A percentile compares a stretch with the other conserved stretches of the same genome.
Evolutionary conservation across 2,329 filamentous ascomycete species (phyloP).

Genomic region (Aspergillus vadensis): DNA sequence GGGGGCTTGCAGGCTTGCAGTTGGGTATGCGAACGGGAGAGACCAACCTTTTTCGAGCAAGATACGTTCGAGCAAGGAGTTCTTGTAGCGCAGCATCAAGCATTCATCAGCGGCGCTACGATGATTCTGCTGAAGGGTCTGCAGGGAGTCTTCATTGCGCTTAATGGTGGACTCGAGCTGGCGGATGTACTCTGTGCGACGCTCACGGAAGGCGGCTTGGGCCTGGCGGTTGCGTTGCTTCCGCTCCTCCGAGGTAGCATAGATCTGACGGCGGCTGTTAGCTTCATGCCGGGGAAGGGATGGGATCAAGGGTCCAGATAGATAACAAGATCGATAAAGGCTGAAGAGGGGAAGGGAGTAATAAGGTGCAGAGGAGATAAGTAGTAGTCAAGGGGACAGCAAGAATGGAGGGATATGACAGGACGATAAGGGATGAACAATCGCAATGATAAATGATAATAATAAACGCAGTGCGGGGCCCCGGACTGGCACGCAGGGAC

Average conservation of each 20-base stretch:
- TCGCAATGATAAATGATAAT: constrained; percentile 21
- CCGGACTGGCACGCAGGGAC: constrained; percentile 25
- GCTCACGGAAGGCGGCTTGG: constrained; percentile 94
- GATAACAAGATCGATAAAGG: constrained; percentile 8
- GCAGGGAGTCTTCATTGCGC: constrained; percentile 90
- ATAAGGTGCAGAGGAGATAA: constrained; percentile 8
- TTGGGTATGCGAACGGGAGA: neutral
- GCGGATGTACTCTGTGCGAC: constrained; percentile 98
- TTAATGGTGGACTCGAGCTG: constrained; percentile 97
- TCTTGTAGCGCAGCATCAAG: constrained; percentile 97
- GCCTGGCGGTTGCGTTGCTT: constrained; percentile 97
- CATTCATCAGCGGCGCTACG: constrained; percentile 94
- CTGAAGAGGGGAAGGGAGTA: constrained; percentile 4
- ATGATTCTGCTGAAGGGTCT: constrained; percentile 90
- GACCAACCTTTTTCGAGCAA: constrained; percentile 84
- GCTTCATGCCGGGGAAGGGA: constrained; percentile 6
- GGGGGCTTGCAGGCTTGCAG: neutral
- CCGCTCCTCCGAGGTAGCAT: constrained; percentile 96
- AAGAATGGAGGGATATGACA: constrained; percentile 13
- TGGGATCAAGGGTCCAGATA: constrained; percentile 9
- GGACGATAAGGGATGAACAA: constrained; percentile 24
- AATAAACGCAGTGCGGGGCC: constrained; percentile 33
- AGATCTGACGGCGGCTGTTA: constrained; percentile 65
- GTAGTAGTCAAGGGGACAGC: constrained; percentile 4
- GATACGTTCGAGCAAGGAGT: constrained; percentile 92